phyloP scores from a whole-genome alignment of 257 asterid genomes.

The Ehretia macrophylla region DNA sequence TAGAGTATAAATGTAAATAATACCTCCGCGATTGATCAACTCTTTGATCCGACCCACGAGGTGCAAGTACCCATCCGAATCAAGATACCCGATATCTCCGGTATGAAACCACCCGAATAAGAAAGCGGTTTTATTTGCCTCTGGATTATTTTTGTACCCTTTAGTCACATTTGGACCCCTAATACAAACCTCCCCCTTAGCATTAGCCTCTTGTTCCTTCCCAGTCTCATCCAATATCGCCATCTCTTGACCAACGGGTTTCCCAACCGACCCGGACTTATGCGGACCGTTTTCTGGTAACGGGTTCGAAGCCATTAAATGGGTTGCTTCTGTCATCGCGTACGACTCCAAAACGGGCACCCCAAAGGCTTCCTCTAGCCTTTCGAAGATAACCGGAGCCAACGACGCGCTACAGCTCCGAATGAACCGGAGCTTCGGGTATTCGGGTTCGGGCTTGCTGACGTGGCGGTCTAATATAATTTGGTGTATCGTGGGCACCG shows the following conservation, averaged over 20 bases:
- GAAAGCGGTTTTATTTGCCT: constrained; percentile 77
- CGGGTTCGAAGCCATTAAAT: constrained; percentile 87
- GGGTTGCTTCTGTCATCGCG: constrained; percentile 94
- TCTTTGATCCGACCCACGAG: constrained; percentile 94
- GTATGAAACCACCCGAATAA: constrained; percentile 89
- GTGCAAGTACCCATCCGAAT: constrained; percentile 78
- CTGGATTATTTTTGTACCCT: constrained; percentile 83
- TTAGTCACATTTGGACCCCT: constrained; percentile 81
- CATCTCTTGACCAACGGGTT: constrained; percentile 94
- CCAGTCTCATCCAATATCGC: constrained; percentile 70
- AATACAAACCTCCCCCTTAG: constrained; percentile 79
- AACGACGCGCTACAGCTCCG: constrained; percentile 97
- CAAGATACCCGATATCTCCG: constrained; percentile 73
- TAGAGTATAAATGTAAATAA: neutral
- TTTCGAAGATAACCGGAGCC: constrained; percentile 75
- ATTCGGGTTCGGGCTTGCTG: constrained; percentile 51
- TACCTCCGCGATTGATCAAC: constrained; percentile 96
- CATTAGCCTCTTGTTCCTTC: constrained; percentile 44
- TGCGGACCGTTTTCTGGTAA: constrained; percentile 78
- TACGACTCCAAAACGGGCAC: constrained; percentile 92
- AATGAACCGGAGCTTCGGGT: constrained; percentile 88
- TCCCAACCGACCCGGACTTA: constrained; percentile 78
- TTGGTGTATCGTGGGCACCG: constrained; percentile 96
- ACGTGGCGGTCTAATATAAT: constrained; percentile 81
- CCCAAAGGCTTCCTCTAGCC: constrained; percentile 79